These are phyloP conservation scores for Penicillium polonicum DNA, from an alignment of 2,329 filamentous ascomycete species.

Conservation along the genomic window DNA sequence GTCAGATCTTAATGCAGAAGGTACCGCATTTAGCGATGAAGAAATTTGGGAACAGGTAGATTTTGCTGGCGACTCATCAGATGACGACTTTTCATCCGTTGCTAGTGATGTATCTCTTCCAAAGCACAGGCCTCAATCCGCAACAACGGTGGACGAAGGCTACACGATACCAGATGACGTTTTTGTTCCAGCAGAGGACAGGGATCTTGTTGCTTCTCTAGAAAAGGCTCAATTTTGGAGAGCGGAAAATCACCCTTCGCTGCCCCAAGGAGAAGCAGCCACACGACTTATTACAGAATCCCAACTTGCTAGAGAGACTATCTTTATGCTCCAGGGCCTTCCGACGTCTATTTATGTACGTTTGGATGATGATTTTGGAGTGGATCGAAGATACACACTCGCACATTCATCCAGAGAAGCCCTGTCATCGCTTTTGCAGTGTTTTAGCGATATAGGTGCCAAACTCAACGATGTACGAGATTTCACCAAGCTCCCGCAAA, in stretches of 20 bases:
- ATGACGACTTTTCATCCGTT: conserved; percentile 38
- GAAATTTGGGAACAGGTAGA: conserved; percentile 45
- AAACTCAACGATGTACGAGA: conserved; percentile 49
- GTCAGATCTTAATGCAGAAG: conserved; percentile 75
- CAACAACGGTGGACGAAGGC: conserved; percentile 30
- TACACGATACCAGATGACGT: conserved; percentile 37
- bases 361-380: conserved; percentile 32
- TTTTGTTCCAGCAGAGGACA: conserved; percentile 33
- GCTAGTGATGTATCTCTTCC: conserved; percentile 35
- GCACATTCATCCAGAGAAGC: conserved; percentile 34
- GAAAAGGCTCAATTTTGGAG: conserved; percentile 52
- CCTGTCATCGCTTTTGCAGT: conserved; percentile 35
- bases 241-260: conserved; percentile 20
- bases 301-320: conserved; percentile 69
- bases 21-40: conserved; percentile 61
- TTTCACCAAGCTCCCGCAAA: conserved; percentile 50
- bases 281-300: conserved; percentile 61
- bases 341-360: conserved; percentile 68
- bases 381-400: conserved; percentile 40
- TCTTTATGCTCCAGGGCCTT: conserved; percentile 83
- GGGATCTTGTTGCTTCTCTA: conserved; percentile 41
- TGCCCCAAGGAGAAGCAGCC: conserved; percentile 16
- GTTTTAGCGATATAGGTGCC: conserved; percentile 52
- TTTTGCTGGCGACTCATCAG: conserved; percentile 40
- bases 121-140: conserved; percentile 28